Evolutionary conservation across 352 stramenopile genomes (phyloP).

Genomic region (Phytopythium ostracodes): DNA sequence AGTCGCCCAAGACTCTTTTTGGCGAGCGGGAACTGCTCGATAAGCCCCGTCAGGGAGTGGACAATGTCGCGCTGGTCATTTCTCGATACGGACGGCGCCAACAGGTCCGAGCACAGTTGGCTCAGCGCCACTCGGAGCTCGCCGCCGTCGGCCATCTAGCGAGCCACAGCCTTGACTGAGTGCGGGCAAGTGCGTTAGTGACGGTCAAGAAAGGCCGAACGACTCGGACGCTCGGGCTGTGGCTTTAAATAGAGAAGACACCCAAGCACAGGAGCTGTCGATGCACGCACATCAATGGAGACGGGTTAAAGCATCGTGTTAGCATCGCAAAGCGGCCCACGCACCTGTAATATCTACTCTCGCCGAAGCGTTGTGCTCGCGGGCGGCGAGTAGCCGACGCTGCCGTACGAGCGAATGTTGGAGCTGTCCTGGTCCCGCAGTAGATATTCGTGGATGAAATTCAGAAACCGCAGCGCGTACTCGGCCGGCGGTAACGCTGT

Average conservation of each 20-base stretch:
- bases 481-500: slow-evolving; percentile 77
- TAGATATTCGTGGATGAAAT: slow-evolving; percentile 83
- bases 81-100: slow-evolving; percentile 8
- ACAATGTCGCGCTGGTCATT: slow-evolving; percentile 24
- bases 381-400: slow-evolving; percentile 42
- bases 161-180: neutral
- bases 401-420: slow-evolving; percentile 67
- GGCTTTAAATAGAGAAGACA: neutral
- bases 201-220: neutral
- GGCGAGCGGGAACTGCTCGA: slow-evolving; percentile 21
- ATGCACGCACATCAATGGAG: neutral
- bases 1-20: slow-evolving; percentile 22
- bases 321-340: neutral
- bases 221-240: neutral
- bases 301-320: neutral
- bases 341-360: slow-evolving; percentile 9
- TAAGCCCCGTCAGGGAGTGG: slow-evolving; percentile 27
- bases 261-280: neutral
- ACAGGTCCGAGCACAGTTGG: slow-evolving; percentile 31
- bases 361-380: slow-evolving; percentile 8
- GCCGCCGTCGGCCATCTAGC: neutral
- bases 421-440: slow-evolving; percentile 55
- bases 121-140: slow-evolving; percentile 30
- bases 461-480: slow-evolving; percentile 83
- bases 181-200: neutral